Base-by-base conservation (phyloP, 2,329 filamentous ascomycete genomes). In the Botrytis fragariae region DNA sequence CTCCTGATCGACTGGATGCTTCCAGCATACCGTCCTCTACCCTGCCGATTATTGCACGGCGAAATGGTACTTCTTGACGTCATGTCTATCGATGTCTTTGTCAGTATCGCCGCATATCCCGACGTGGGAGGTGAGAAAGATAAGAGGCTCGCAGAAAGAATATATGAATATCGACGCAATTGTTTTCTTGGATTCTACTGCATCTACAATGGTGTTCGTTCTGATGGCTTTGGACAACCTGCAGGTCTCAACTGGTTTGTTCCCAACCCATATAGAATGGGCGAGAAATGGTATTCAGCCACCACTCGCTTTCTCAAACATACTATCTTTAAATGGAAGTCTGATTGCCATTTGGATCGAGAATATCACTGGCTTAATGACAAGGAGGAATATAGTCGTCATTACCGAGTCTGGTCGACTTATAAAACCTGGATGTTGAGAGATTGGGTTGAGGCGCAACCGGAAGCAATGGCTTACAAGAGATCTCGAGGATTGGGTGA, bases 171-270 rank as follows among this genome's bases (percentile, higher is more conserved):
- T 25, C 12, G 4, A 14, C 14, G 2, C 0, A 42, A 42, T 8
- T 3, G 1, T 16, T 54, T 67, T 7, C 1, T 4, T 0, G 2
- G 3, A 1, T n/a, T 29, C 37, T n/a, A 48, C 10, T 4, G 20
- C 0, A n/a, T 64, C 29, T 65, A n/a, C 1, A 10, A 62, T 4
- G 10, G n/a, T 12, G 8, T 22, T 32, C 16, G 2, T 8, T 9
- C 14, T 22, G 18, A 1, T 25, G 5, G 5, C 25, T n/a, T 2
- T 4, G 1, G 0, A 2, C 14, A 0, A 1, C 32, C 20, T 6
- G 10, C 0, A 16, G 32, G 32, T 16, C 5, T 67, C 0, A 16
- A 4, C 0, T 67, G 45, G 35, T n/a, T n/a, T 29, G 16, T 54
- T 2, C 64, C 64, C 20, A 54, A 54, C 4, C 64, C 64, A 0